A percentile compares a stretch with the other conserved stretches of the same genome.
phyloP scores from a whole-genome alignment of 2,329 filamentous ascomycete genomes.

The Fusarium abutilonis region DNA sequence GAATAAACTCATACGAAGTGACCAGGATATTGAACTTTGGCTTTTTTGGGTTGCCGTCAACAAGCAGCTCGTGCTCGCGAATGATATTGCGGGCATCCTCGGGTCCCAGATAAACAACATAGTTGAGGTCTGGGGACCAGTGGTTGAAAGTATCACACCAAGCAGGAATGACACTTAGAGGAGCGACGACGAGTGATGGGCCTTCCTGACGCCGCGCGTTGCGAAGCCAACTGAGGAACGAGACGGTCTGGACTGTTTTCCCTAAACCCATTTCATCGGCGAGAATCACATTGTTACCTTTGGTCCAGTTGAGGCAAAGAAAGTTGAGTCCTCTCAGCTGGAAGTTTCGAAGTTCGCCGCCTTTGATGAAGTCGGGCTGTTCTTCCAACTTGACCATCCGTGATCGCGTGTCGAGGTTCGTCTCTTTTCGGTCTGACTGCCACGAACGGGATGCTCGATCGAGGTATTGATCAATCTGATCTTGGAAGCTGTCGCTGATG shows the following conservation, averaged over 20 bases:
- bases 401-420: conserved; percentile 77
- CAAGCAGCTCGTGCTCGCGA: conserved; percentile 86
- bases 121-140: conserved; percentile 96
- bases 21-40: conserved; percentile 98
- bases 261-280: conserved; percentile 99
- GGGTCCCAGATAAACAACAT: conserved; percentile 94
- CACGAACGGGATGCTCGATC: conserved; percentile 85
- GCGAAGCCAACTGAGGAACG: conserved; percentile 96
- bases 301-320: conserved; percentile 94
- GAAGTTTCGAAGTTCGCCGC: conserved; percentile 88
- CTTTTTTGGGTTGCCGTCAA: conserved; percentile 85
- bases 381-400: conserved; percentile 77
- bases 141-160: conserved; percentile 98
- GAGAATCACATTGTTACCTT: conserved; percentile 93
- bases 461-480: conserved; percentile 90
- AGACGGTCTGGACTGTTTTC: conserved; percentile 97
- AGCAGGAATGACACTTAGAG: conserved; percentile 94
- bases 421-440: conserved; percentile 80
- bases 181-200: conserved; percentile 96
- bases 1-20: conserved; percentile 96
- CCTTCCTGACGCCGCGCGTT: conserved; percentile 91
- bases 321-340: conserved; percentile 96
- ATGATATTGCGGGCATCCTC: conserved; percentile 88
- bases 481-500: conserved; percentile 81
- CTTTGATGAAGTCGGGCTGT: conserved; percentile 86